These are phyloP conservation scores for Botrytis byssoidea DNA, from an alignment of 2,329 filamentous ascomycete genomes.

Conservation along the genomic window DNA sequence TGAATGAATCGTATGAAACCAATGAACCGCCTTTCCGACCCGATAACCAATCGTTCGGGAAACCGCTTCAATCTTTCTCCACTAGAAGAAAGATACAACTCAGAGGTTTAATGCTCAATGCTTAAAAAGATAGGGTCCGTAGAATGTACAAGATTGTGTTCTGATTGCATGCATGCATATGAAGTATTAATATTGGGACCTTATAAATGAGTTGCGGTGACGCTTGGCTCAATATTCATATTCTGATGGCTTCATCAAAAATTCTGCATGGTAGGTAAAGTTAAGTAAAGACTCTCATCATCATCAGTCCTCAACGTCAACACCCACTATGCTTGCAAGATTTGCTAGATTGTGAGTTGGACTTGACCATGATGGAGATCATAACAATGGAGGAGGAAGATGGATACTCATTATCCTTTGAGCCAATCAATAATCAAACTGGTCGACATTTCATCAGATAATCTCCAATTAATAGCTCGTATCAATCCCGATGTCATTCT, in stretches of 20 bases:
- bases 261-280: not conserved
- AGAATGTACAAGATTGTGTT: not conserved
- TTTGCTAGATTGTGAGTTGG: not conserved
- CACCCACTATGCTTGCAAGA: not conserved
- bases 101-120: slow-evolving; percentile 9
- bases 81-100: slow-evolving; percentile 17
- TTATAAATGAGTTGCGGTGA: no score
- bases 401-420: not conserved
- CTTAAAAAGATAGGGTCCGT: not conserved
- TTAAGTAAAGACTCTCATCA: not conserved
- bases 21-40: slow-evolving; percentile 1
- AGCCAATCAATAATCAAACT: not conserved
- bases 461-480: not conserved
- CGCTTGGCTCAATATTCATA: not conserved
- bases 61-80: slow-evolving; percentile 11
- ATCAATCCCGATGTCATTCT: not conserved
- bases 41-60: slow-evolving; percentile 19
- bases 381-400: not conserved
- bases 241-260: slow-evolving; percentile 16
- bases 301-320: not conserved
- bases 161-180: slow-evolving; percentile 5
- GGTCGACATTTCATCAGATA: not conserved
- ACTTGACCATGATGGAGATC: not conserved
- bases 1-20: slow-evolving; percentile 18
- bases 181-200: slow-evolving; percentile 5